These are phyloP conservation scores for Spatholobus suberectus DNA, from an alignment of 306 rosid genomes.

Conservation along the genomic window DNA sequence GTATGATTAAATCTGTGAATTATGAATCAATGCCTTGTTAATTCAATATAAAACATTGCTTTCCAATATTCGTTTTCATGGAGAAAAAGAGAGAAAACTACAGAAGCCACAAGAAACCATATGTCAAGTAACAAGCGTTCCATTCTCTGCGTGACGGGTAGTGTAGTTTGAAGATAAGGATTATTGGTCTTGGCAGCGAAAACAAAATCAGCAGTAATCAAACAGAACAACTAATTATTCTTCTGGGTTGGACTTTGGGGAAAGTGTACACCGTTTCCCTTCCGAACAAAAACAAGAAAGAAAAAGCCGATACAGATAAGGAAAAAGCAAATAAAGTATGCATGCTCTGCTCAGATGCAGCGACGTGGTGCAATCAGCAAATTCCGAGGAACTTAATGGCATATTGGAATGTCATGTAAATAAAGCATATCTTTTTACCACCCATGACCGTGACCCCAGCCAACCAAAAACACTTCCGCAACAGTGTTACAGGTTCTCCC, in stretches of 20 bases:
- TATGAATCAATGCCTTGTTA: background rate
- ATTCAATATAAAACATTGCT: background rate
- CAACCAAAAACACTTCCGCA: background rate
- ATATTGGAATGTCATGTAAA: slow-evolving; percentile 14
- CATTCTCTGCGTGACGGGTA: background rate
- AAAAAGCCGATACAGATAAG: background rate
- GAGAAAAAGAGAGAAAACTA: background rate
- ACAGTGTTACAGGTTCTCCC: background rate
- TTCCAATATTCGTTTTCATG: background rate
- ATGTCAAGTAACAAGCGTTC: background rate
- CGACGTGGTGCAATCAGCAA: slow-evolving; percentile 44
- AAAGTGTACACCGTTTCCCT: background rate
- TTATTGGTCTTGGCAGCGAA: background rate
- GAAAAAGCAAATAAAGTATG: slow-evolving; percentile 19
- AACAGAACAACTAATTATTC: background rate
- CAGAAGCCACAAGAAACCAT: background rate
- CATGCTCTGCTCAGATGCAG: slow-evolving; percentile 31
- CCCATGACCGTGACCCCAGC: background rate
- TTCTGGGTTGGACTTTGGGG: background rate
- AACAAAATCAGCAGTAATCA: background rate
- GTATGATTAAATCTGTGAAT: background rate
- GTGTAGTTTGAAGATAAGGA: background rate
- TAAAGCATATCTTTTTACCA: slow-evolving; percentile 2
- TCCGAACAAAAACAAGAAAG: background rate
- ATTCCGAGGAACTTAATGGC: background rate